These are phyloP conservation scores for Candida tunisiensis DNA, from an alignment of 1,139 yeast species.

Conservation along the genomic window DNA sequence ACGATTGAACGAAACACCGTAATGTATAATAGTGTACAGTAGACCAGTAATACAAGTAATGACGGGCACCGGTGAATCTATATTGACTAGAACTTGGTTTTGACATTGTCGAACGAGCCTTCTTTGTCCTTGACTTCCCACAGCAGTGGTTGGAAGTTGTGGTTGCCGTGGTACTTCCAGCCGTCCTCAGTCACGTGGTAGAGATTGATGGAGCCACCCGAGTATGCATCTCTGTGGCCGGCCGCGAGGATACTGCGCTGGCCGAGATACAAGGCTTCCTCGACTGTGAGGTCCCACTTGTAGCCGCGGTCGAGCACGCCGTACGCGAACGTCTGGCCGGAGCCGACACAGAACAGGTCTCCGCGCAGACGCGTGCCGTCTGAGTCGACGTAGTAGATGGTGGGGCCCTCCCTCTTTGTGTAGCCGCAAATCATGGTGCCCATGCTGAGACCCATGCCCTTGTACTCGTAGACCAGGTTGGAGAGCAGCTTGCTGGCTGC, in stretches of 20 bases:
- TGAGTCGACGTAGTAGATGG: slow-evolving; percentile 89
- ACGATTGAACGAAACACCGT: too few relatives aligned
- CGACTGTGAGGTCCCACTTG: slow-evolving; percentile 77
- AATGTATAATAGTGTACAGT: too few relatives aligned
- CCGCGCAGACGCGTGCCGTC: slow-evolving; percentile 96
- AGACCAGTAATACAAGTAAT: too few relatives aligned
- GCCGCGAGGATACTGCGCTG: slow-evolving; percentile 95
- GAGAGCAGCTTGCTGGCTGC: slow-evolving; percentile 92
- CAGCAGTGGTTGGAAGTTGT: slow-evolving; percentile 79
- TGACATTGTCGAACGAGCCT: slow-evolving; percentile 80
- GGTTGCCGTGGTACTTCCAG: slow-evolving; percentile 93
- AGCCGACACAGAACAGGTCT: slow-evolving; percentile 92
- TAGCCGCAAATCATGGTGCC: slow-evolving; percentile 99
- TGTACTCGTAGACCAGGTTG: slow-evolving; percentile 81
- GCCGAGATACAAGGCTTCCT: slow-evolving; percentile 87
- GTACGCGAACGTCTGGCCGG: slow-evolving; percentile 99
- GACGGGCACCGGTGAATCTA: too few relatives aligned
- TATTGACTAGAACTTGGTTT: slow-evolving; percentile 18
- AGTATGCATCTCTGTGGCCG: slow-evolving; percentile 94
- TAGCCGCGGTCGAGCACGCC: slow-evolving; percentile 92
- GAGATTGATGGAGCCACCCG: slow-evolving; percentile 92
- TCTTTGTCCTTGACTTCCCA: slow-evolving; percentile 87
- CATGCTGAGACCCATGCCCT: slow-evolving; percentile 98
- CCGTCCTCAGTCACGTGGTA: slow-evolving; percentile 89
- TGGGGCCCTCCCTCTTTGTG: slow-evolving; percentile 89